Evolutionary conservation across 495 filamentous ascomycete species (phyloP).

Genomic region (Aspergillus nidulans): DNA sequence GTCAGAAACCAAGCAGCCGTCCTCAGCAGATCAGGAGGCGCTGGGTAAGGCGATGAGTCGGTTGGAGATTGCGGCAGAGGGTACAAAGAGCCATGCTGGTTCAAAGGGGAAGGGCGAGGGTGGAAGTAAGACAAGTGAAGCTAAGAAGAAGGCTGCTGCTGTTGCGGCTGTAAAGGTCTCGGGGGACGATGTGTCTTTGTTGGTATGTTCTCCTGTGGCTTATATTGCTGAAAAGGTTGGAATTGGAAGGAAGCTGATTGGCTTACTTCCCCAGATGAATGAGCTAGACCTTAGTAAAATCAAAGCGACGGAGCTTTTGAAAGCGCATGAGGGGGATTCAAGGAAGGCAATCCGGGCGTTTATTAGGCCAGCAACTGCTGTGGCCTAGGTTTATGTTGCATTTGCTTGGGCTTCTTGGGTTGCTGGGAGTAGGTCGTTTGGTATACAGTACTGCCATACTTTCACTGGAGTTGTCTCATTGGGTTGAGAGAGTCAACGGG

Average conservation of each 20-base stretch:
- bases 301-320: slow-evolving; percentile 81
- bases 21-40: slow-evolving; percentile 68
- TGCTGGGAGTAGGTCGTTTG: background rate
- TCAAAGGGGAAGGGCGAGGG: slow-evolving; percentile 39
- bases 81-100: slow-evolving; percentile 31
- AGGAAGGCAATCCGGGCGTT: slow-evolving; percentile 65
- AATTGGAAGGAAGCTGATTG: background rate
- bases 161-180: slow-evolving; percentile 54
- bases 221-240: background rate
- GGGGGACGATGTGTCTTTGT: slow-evolving; percentile 57
- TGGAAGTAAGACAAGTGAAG: slow-evolving; percentile 31
- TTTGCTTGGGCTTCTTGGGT: background rate
- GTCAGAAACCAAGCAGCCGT: slow-evolving; percentile 43
- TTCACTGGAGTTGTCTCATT: too few species aligned
- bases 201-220: slow-evolving; percentile 46
- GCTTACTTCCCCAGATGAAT: slow-evolving; percentile 52
- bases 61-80: slow-evolving; percentile 47
- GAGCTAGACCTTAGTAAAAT: slow-evolving; percentile 72
- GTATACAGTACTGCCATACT: too few species aligned
- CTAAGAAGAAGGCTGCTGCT: slow-evolving; percentile 37
- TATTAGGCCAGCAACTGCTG: slow-evolving; percentile 41
- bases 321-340: slow-evolving; percentile 72
- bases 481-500: too few species aligned
- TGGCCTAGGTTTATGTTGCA: slow-evolving; percentile 28
- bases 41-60: slow-evolving; percentile 78